phyloP scores from a whole-genome alignment of 2,329 filamentous ascomycete genomes.

The Alternaria ethzedia region DNA sequence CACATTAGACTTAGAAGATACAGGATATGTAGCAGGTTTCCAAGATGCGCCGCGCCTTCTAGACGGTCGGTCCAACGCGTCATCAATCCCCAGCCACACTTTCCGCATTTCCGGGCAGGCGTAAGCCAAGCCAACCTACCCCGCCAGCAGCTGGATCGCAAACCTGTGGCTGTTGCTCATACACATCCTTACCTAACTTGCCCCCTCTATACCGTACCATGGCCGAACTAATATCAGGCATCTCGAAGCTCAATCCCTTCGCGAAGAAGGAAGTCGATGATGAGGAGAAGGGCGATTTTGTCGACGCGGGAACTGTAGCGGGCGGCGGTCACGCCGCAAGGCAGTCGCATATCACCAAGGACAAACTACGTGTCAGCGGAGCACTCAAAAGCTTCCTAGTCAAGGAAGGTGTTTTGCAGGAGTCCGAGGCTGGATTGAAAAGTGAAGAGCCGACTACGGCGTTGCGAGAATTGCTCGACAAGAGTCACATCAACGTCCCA shows the following conservation, averaged over 20 bases:
- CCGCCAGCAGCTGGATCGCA: conserved; percentile 8
- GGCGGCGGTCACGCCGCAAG: conserved; percentile 66
- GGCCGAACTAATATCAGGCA: conserved; percentile 43
- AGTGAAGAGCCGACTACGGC: conserved; percentile 53
- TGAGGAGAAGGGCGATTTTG: conserved; percentile 63
- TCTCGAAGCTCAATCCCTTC: conserved; percentile 44
- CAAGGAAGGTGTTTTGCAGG: conserved; percentile 58
- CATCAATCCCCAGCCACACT: not conserved
- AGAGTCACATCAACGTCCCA: conserved; percentile 65
- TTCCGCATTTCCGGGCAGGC: conserved; percentile 4
- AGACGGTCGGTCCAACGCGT: not conserved
- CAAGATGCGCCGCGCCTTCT: not conserved
- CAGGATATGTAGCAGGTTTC: not conserved
- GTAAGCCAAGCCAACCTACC: conserved; percentile 12
- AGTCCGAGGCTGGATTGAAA: conserved; percentile 56
- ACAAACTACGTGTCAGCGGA: conserved; percentile 65
- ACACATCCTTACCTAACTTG: conserved; percentile 1
- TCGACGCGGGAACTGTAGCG: conserved; percentile 59
- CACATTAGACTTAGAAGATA: not conserved
- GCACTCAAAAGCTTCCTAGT: conserved; percentile 64
- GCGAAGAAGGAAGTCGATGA: conserved; percentile 47
- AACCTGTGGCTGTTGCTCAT: conserved; percentile 5
- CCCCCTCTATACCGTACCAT: conserved; percentile 20
- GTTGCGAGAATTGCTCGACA: conserved; percentile 61
- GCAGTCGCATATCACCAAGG: conserved; percentile 57